Conservation (phyloP, 176 grass and related monocot genomes). For the Juncus effusus region DNA sequence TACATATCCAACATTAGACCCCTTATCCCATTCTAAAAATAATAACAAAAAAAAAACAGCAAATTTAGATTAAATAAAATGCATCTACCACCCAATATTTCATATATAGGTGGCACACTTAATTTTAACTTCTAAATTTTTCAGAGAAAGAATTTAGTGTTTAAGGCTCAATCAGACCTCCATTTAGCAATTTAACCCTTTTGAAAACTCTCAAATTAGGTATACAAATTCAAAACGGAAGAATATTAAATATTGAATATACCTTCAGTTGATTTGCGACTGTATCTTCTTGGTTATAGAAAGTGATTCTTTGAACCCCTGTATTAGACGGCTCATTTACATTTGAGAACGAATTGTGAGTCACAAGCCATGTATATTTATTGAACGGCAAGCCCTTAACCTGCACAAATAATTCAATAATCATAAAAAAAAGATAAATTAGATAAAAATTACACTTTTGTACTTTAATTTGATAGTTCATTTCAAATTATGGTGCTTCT, state of each 20-base stretch:
- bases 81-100: no score
- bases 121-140: no score
- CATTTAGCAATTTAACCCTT: no score
- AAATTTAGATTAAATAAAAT: no score
- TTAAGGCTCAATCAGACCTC: no score
- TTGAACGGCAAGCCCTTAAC: constrained; percentile 79
- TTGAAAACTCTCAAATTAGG: no score
- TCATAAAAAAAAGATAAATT: neutral
- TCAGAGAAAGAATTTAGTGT: no score
- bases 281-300: constrained; percentile 97
- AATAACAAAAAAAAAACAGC: neutral
- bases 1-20: constrained; percentile 98
- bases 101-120: no score
- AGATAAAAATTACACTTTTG: no score
- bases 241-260: constrained; percentile 19
- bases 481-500: no score
- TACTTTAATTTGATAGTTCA: no score
- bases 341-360: constrained; percentile 97
- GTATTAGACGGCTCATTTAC: constrained; percentile 71
- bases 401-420: constrained; percentile 31
- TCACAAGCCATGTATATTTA: constrained; percentile 88
- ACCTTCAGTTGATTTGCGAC: constrained; percentile 89
- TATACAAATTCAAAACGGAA: no score
- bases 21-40: constrained; percentile 71
- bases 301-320: constrained; percentile 75